Evolutionary conservation across 208 protist species (phyloP).

Genomic region (Leishmania tropica): DNA sequence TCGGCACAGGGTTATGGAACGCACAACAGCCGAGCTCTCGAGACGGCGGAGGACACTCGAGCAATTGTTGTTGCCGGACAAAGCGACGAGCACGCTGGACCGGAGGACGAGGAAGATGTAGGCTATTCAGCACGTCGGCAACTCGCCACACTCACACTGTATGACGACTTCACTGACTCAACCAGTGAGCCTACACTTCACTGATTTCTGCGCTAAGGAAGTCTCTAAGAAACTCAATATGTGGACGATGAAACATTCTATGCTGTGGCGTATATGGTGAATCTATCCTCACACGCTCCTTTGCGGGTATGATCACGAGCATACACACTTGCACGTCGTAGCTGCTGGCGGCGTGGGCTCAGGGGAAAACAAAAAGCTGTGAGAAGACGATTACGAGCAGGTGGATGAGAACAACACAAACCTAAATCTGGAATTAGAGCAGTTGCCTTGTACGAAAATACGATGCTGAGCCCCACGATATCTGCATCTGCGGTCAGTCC

Average conservation of each 20-base stretch:
- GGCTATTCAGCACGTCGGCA: not conserved
- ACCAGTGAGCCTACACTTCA: not conserved
- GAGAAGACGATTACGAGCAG: conserved; percentile 1
- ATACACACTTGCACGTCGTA: not conserved
- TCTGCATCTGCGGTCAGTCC: not conserved
- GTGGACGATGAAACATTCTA: not conserved
- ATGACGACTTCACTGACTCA: not conserved
- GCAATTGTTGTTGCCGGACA: not conserved
- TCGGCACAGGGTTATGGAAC: conserved; percentile 1
- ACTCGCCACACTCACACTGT: not conserved
- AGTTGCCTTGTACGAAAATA: not conserved
- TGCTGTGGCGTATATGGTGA: not conserved
- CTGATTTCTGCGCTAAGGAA: not conserved
- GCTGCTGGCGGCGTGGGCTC: not conserved
- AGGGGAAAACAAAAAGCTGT: conserved; percentile 2
- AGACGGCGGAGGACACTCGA: not conserved
- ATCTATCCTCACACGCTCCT: not conserved
- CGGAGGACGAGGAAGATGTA: not conserved
- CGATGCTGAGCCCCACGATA: not conserved
- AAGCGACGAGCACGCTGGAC: not conserved
- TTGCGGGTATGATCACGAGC: not conserved
- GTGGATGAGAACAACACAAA: not conserved
- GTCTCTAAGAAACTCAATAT: not conserved
- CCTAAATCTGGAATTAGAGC: not conserved
- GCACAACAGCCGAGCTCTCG: not conserved